Percentiles rank a stretch among this genome's conserved stretches.
Conservation (phyloP, 805 yeast genomes). For the Lipomyces sp. region DNA sequence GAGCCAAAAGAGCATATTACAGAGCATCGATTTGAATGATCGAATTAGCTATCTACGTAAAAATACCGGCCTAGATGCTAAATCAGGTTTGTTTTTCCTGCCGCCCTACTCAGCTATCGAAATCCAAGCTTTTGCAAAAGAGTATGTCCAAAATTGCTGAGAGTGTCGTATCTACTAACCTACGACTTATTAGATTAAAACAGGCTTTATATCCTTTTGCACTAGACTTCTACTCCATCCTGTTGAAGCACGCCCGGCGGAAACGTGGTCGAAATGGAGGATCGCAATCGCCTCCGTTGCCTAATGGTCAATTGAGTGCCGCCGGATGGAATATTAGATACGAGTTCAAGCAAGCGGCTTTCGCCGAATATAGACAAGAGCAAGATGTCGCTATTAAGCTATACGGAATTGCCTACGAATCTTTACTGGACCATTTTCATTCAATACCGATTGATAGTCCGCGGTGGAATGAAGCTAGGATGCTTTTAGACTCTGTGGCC, state of each 20-base stretch:
- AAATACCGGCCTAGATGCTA: constrained; percentile 51
- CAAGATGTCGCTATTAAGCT: constrained; percentile 56
- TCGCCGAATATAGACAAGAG: constrained; percentile 56
- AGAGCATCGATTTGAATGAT: constrained; percentile 46
- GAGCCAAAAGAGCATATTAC: constrained; percentile 40
- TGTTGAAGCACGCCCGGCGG: constrained; percentile 51
- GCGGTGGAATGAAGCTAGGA: constrained; percentile 54
- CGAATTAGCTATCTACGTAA: constrained; percentile 49
- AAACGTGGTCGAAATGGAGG: constrained; percentile 45
- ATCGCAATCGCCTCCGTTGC: constrained; percentile 11
- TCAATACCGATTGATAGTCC: constrained; percentile 38
- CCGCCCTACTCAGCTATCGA: constrained; percentile 52
- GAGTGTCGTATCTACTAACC: neutral
- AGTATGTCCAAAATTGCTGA: constrained; percentile 30
- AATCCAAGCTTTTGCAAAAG: constrained; percentile 48
- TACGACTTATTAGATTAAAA: constrained; percentile 39
- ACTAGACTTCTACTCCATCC: constrained; percentile 51
- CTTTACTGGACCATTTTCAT: constrained; percentile 51
- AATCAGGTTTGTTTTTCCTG: constrained; percentile 53
- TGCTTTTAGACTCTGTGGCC: constrained; percentile 62
- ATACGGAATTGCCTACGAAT: constrained; percentile 60
- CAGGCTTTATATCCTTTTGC: constrained; percentile 51
- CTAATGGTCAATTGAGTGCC: constrained; percentile 39
- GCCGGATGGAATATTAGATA: constrained; percentile 58
- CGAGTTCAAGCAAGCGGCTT: constrained; percentile 55